These are phyloP conservation scores for Eutrema japonicum DNA, from an alignment of 345 rosid genomes.

Conservation along the genomic window DNA sequence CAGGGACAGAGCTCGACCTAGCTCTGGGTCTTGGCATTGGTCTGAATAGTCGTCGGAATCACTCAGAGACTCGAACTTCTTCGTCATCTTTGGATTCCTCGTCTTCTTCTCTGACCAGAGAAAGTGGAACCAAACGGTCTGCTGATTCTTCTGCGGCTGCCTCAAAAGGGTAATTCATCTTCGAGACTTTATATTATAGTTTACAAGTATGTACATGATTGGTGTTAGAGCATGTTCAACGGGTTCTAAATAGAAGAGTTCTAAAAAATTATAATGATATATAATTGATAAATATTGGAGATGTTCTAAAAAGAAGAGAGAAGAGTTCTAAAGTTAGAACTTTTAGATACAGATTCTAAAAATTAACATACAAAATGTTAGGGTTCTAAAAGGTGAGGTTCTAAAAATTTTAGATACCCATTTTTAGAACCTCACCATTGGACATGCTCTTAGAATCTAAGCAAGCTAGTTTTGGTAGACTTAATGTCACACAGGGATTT, in stretches of 20 bases:
- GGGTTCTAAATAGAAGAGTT: no score
- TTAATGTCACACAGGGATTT: background rate
- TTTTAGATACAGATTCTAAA: no score
- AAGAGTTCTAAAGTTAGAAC: no score
- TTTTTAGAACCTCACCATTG: no score
- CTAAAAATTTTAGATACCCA: no score
- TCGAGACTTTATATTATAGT: background rate
- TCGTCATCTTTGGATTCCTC: slow-evolving; percentile 53
- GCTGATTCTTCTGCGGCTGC: slow-evolving; percentile 61
- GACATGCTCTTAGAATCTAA: background rate
- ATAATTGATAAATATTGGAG: no score
- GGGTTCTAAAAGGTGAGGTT: no score
- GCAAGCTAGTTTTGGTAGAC: background rate
- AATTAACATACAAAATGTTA: no score
- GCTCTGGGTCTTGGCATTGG: slow-evolving; percentile 52
- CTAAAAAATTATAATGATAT: no score
- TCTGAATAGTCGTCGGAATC: slow-evolving; percentile 23
- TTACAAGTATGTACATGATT: background rate
- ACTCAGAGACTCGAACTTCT: slow-evolving; percentile 36
- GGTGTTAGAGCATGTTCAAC: no score
- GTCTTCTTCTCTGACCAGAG: slow-evolving; percentile 56
- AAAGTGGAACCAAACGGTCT: slow-evolving; percentile 65
- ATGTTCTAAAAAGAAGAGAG: no score
- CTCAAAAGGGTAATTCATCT: slow-evolving; percentile 50
- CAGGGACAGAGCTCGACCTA: slow-evolving; percentile 66